Evolutionary conservation across 2,329 filamentous ascomycete species (phyloP).

Genomic region (Cyphellophora attinorum): DNA sequence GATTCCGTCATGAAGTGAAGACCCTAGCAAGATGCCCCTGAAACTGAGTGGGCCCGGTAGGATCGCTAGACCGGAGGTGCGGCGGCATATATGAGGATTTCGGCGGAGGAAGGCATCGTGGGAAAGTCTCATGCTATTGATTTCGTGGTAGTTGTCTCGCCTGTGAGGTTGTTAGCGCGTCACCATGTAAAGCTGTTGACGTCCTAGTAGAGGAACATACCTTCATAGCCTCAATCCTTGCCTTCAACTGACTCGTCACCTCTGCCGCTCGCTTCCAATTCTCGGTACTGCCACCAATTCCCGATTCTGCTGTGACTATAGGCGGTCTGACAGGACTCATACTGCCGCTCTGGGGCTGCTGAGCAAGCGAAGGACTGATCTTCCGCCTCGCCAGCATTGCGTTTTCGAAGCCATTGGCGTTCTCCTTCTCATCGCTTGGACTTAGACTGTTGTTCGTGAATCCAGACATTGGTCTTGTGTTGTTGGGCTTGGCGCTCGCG

Average conservation of each 20-base stretch:
- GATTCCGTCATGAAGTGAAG: too few relatives aligned
- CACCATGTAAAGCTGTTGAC: background rate
- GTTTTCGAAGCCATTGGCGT: constrained; percentile 39
- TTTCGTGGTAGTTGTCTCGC: constrained; percentile 26
- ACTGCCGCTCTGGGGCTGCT: constrained; percentile 23
- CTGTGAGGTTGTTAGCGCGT: constrained; percentile 17
- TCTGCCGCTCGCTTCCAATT: constrained; percentile 97
- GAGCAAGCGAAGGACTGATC: constrained; percentile 32
- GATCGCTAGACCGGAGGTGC: too few relatives aligned
- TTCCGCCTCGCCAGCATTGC: constrained; percentile 31
- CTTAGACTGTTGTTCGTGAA: constrained; percentile 26
- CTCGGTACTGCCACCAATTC: constrained; percentile 38
- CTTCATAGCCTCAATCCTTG: constrained; percentile 98
- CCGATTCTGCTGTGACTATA: constrained; percentile 12
- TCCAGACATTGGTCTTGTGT: constrained; percentile 28
- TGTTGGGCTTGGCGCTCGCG: constrained; percentile 10
- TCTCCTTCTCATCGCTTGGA: constrained; percentile 68
- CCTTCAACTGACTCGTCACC: constrained; percentile 94
- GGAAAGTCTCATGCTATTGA: background rate
- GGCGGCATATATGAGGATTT: too few relatives aligned
- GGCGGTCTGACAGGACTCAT: constrained; percentile 28
- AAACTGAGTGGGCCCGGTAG: too few relatives aligned
- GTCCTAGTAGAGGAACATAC: constrained; percentile 31
- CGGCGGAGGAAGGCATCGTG: too few relatives aligned
- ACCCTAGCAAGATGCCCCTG: too few relatives aligned